A percentile compares a stretch with the other conserved stretches of the same genome.
phyloP scores from a whole-genome alignment of 768 basidiomycete species.

The Coprinopsis cinerea region DNA sequence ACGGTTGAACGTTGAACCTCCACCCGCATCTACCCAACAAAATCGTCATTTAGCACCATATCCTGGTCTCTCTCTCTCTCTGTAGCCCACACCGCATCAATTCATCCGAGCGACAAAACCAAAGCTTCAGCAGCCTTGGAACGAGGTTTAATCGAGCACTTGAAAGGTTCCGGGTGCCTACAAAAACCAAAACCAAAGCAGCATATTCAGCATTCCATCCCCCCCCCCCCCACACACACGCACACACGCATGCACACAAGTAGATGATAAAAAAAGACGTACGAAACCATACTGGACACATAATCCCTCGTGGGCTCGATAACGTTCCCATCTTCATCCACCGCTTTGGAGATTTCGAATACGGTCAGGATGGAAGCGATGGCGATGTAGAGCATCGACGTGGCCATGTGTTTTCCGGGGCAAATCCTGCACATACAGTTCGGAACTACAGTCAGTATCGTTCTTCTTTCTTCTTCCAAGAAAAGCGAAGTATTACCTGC shows the following conservation, averaged over 20 bases:
- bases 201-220: too few relatives aligned
- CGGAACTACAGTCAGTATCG: not conserved
- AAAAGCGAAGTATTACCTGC: conserved; percentile 11
- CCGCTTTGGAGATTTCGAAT: conserved; percentile 19
- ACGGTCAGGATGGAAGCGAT: conserved; percentile 15
- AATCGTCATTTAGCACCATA: too few relatives aligned
- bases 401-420: conserved; percentile 17
- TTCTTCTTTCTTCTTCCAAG: not conserved
- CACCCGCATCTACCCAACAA: too few relatives aligned
- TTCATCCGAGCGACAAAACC: too few relatives aligned
- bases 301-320: conserved; percentile 21
- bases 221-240: too few relatives aligned
- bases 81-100: too few relatives aligned
- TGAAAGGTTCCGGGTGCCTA: conserved; percentile 21
- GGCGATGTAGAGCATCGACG: conserved; percentile 16
- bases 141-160: conserved; percentile 22
- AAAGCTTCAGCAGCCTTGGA: conserved; percentile 17
- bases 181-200: not conserved
- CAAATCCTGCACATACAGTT: conserved; percentile 12
- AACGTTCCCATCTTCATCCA: conserved; percentile 20
- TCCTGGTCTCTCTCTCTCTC: too few relatives aligned
- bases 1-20: too few relatives aligned
- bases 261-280: conserved; percentile 1
- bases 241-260: too few relatives aligned
- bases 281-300: conserved; percentile 24